phyloP scores from a whole-genome alignment of 257 asterid species.

The Scutellaria barbata region DNA sequence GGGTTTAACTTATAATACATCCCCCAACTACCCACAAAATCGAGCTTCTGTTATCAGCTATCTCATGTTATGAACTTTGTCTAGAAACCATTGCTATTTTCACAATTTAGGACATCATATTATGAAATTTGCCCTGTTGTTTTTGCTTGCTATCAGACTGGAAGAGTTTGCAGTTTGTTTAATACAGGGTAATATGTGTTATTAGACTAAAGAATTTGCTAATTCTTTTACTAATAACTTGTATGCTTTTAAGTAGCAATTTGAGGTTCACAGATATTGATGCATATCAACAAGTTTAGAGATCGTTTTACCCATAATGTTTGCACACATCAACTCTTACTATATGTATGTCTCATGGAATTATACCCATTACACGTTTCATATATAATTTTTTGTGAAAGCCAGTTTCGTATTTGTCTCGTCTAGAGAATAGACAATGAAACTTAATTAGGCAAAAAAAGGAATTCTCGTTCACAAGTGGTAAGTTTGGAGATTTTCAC shows the following conservation, averaged over 20 bases:
- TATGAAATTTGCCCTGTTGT: conserved; percentile 4
- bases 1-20: background rate
- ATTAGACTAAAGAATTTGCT: no score
- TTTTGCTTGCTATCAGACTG: conserved; percentile 7
- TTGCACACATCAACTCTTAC: no score
- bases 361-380: no score
- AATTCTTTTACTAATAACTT: background rate
- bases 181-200: background rate
- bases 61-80: conserved; percentile 18
- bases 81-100: conserved; percentile 11
- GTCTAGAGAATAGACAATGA: no score
- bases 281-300: no score
- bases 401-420: no score
- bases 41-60: conserved; percentile 19
- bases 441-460: no score
- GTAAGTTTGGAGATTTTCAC: no score
- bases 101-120: conserved; percentile 15
- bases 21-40: background rate
- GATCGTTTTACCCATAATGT: no score
- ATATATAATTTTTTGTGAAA: no score
- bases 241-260: background rate
- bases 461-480: no score
- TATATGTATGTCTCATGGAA: no score
- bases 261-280: background rate
- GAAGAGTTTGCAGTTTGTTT: conserved; percentile 25